These are phyloP conservation scores for Colletotrichum sp. DNA, from an alignment of 2,329 filamentous ascomycete genomes.

Conservation along the genomic window DNA sequence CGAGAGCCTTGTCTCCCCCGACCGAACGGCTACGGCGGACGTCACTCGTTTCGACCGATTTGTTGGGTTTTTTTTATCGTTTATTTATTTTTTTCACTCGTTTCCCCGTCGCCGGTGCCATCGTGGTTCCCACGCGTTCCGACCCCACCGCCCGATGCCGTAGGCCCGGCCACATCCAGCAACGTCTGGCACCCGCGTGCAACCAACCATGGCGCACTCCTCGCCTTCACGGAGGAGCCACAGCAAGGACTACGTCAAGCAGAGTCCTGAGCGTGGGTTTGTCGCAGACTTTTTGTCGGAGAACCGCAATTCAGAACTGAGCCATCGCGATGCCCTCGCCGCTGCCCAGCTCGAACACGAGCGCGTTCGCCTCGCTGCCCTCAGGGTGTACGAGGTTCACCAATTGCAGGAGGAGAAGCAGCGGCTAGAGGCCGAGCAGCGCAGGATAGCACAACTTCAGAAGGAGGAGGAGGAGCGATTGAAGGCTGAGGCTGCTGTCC, in stretches of 20 bases:
- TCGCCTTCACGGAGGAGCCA: slow-evolving; percentile 42
- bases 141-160: slow-evolving; percentile 16
- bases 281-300: slow-evolving; percentile 66
- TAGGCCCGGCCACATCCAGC: slow-evolving; percentile 6
- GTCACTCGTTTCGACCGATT: not conserved
- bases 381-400: slow-evolving; percentile 53
- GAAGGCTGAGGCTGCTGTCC: slow-evolving; percentile 46
- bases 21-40: not conserved
- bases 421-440: slow-evolving; percentile 46
- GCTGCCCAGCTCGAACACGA: slow-evolving; percentile 71
- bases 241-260: slow-evolving; percentile 36
- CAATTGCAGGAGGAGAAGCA: slow-evolving; percentile 49
- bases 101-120: not conserved
- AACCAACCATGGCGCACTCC: slow-evolving; percentile 45
- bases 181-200: not conserved
- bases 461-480: slow-evolving; percentile 51
- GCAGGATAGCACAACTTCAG: slow-evolving; percentile 48
- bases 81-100: not conserved
- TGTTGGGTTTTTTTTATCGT: not conserved
- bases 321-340: slow-evolving; percentile 69
- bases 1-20: slow-evolving; percentile 4
- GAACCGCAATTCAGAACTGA: slow-evolving; percentile 65
- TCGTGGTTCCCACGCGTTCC: slow-evolving; percentile 4
- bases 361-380: slow-evolving; percentile 59
- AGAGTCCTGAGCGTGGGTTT: slow-evolving; percentile 50